Evolutionary conservation across 371 early-diverging fungal genomes (phyloP), one percentile per base, ranked within the genome.

Genomic region (Funneliformis caledonium): DNA sequence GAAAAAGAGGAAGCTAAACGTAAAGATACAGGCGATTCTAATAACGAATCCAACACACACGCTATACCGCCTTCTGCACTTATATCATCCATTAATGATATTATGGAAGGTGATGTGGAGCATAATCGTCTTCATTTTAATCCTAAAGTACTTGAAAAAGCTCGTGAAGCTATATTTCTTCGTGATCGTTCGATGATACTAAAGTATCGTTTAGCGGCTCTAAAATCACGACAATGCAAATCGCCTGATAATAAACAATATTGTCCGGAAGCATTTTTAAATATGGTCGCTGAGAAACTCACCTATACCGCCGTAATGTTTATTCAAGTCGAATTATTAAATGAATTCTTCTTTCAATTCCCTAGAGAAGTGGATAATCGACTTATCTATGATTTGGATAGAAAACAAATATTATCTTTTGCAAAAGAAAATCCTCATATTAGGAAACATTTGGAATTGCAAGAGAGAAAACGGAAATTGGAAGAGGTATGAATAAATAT

Each of bases 281-380:
- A 92, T 42, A 94, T 96, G 67, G 93, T 98, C 64, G 92, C 97
- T 0, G 96, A 97, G 76, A 97, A 98, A 83, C 86, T 98, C 69
- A 93, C 97, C 0, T 93, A 95, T 81, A 96, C 96, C 16, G 94
- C 95, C 64, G 97, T 96, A 70, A 95, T 97, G 95, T 98, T 98
- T 84, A 96, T 98, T 78, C 96, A 96, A 85, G 94, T 97, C 8
- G 99, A 98, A 84, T 88, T 98, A 78, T 86, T 98, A 84, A 96
- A 96, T 83, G 99, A 98, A 85, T 97, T 98, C 89, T 96, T 97
- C 85, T 97, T 96, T 91, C 97, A 97, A 86, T 91, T 98, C 82
- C 98, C 98, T 47, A 87, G 98, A 59, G 96, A 96, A 85, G 92
- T 98, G 19, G 98, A 98, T 83, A 92, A 94, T 81, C 90, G 92